Evolutionary conservation across 2,329 filamentous ascomycete species (phyloP).

Genomic region (Trichoderma sp.): DNA sequence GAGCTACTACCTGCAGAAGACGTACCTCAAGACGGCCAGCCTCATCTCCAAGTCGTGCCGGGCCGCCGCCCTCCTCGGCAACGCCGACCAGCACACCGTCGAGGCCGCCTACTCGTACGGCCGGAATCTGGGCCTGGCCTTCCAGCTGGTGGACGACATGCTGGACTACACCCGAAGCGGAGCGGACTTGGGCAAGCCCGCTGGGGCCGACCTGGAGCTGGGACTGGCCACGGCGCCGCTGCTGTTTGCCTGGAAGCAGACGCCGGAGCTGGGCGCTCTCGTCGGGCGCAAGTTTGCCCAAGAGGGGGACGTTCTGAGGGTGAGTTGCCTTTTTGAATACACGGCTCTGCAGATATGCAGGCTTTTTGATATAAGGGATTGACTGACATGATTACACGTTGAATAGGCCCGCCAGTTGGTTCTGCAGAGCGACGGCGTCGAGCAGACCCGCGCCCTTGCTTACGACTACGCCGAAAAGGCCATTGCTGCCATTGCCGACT

Average conservation of each 20-base stretch:
- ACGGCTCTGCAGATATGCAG: not conserved
- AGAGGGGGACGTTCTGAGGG: constrained; percentile 82
- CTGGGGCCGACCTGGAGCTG: constrained; percentile 89
- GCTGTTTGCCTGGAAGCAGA: constrained; percentile 92
- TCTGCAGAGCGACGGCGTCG: constrained; percentile 78
- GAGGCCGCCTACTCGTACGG: constrained; percentile 92
- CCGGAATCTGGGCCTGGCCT: constrained; percentile 89
- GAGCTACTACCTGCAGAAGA: constrained; percentile 95
- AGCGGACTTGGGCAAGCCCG: constrained; percentile 87
- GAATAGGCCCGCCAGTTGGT: constrained; percentile 83
- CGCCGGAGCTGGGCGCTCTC: constrained; percentile 78
- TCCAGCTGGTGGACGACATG: constrained; percentile 98
- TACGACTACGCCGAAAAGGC: constrained; percentile 90
- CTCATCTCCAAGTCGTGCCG: constrained; percentile 96
- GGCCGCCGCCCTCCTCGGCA: constrained; percentile 82
- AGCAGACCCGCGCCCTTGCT: constrained; percentile 87
- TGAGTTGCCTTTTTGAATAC: constrained; percentile 49
- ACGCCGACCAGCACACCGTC: constrained; percentile 74
- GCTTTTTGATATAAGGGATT: not conserved
- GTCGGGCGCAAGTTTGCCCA: constrained; percentile 88
- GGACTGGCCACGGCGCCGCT: constrained; percentile 92
- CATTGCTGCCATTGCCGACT: constrained; percentile 76
- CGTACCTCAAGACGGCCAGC: constrained; percentile 94
- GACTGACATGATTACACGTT: constrained; percentile 5
- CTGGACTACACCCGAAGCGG: constrained; percentile 90